phyloP scores from a whole-genome alignment of 768 basidiomycete genomes.

The Boletus reticuloceps region DNA sequence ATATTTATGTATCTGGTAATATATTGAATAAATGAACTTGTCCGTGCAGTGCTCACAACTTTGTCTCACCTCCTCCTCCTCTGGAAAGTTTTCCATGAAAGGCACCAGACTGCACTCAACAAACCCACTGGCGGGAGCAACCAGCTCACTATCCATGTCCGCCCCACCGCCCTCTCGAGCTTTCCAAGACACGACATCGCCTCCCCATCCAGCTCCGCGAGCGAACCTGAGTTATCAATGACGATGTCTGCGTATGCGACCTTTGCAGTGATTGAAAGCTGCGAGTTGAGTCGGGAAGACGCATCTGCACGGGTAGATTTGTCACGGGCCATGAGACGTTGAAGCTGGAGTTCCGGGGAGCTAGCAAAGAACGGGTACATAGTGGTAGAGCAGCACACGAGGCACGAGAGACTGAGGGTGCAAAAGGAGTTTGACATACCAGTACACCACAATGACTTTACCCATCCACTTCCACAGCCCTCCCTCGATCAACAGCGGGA shows the following conservation, averaged over 20 bases:
- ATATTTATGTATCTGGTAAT: no score
- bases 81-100: slow-evolving; percentile 35
- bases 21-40: no score
- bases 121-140: slow-evolving; percentile 54
- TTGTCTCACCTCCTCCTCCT: not conserved
- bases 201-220: slow-evolving; percentile 58
- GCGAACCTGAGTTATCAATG: slow-evolving; percentile 84
- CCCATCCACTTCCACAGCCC: slow-evolving; percentile 83
- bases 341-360: slow-evolving; percentile 78
- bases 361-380: slow-evolving; percentile 36
- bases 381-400: not conserved
- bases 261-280: slow-evolving; percentile 78
- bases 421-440: slow-evolving; percentile 46
- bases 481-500: slow-evolving; percentile 89
- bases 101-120: slow-evolving; percentile 42
- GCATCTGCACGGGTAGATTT: slow-evolving; percentile 65
- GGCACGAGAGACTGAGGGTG: not conserved
- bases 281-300: slow-evolving; percentile 68
- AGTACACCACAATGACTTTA: slow-evolving; percentile 85
- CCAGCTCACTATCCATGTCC: slow-evolving; percentile 64
- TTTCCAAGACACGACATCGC: slow-evolving; percentile 39
- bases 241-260: slow-evolving; percentile 81
- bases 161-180: slow-evolving; percentile 45
- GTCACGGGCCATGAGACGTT: slow-evolving; percentile 76
- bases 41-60: no score